Evolutionary conservation across 2,329 filamentous ascomycete genomes (phyloP).

Genomic region (Microsporum ferrugineum): DNA sequence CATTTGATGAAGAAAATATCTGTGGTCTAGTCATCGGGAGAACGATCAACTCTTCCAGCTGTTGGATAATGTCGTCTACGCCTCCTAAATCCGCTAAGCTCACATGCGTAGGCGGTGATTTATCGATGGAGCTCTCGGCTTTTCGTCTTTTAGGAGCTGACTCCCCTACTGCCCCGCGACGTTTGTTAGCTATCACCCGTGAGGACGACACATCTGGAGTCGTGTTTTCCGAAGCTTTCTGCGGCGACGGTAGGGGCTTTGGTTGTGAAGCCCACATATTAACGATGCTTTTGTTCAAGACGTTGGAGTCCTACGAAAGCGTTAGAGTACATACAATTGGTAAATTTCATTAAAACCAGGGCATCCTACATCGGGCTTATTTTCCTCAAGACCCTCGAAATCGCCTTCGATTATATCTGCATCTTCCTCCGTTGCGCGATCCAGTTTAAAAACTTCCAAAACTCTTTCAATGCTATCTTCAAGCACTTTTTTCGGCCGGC

Average conservation of each 20-base stretch:
- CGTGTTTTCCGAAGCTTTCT: constrained; percentile 22
- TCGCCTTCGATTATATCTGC: constrained; percentile 40
- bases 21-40: constrained; percentile 59
- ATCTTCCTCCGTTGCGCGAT: constrained; percentile 47
- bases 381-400: constrained; percentile 39
- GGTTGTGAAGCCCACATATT: constrained; percentile 43
- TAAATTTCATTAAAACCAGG: not conserved
- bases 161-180: constrained; percentile 54
- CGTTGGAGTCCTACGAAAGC: constrained; percentile 42
- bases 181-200: constrained; percentile 35
- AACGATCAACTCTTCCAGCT: constrained; percentile 60
- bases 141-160: constrained; percentile 56
- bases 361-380: constrained; percentile 21
- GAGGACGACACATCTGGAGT: constrained; percentile 17
- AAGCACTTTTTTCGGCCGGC: constrained; percentile 67
- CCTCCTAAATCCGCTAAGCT: constrained; percentile 64
- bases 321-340: constrained; percentile 13
- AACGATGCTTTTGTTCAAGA: constrained; percentile 56
- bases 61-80: constrained; percentile 57
- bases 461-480: constrained; percentile 80
- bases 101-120: constrained; percentile 54
- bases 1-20: constrained; percentile 52
- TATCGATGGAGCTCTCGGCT: constrained; percentile 45
- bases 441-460: constrained; percentile 56
- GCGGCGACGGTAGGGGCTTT: constrained; percentile 18